Percentiles rank a stretch among this genome's conserved stretches.
phyloP scores from a whole-genome alignment of 257 asterid genomes.

The Fraxinus cuspidata region DNA sequence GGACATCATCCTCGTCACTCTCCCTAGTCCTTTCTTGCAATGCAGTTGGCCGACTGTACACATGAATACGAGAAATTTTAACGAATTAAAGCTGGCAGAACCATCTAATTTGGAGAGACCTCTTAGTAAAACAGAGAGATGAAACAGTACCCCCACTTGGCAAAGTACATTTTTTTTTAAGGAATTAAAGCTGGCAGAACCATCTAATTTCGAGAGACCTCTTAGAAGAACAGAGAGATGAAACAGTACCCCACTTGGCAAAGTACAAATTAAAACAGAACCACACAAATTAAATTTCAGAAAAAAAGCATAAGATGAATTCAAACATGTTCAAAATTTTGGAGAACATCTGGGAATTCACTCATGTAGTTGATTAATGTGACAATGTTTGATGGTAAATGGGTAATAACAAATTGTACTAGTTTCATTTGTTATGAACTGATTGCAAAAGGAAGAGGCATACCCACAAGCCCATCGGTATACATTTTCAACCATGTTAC shows the following conservation, averaged over 20 bases:
- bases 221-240: neutral
- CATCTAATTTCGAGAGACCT: neutral
- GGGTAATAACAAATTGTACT: neutral
- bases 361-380: conserved; percentile 13
- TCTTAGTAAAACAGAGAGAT: neutral
- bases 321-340: neutral
- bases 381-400: neutral
- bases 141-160: neutral
- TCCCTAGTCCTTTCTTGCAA: conserved; percentile 82
- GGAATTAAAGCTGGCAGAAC: conserved; percentile 21
- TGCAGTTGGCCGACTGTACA: conserved; percentile 91
- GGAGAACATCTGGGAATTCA: neutral
- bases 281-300: neutral
- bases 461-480: conserved; percentile 97
- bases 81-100: conserved; percentile 21
- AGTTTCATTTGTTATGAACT: neutral
- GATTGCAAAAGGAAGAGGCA: conserved; percentile 27
- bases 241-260: neutral
- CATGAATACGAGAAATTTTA: conserved; percentile 11
- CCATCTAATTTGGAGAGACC: conserved; percentile 6
- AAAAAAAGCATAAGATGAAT: neutral
- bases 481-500: conserved; percentile 71
- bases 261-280: conserved; percentile 4
- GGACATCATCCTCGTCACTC: conserved; percentile 87
- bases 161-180: neutral